These are phyloP conservation scores for Pyrenochaeta sp. DNA, from an alignment of 2,329 filamentous ascomycete genomes.

Conservation along the genomic window DNA sequence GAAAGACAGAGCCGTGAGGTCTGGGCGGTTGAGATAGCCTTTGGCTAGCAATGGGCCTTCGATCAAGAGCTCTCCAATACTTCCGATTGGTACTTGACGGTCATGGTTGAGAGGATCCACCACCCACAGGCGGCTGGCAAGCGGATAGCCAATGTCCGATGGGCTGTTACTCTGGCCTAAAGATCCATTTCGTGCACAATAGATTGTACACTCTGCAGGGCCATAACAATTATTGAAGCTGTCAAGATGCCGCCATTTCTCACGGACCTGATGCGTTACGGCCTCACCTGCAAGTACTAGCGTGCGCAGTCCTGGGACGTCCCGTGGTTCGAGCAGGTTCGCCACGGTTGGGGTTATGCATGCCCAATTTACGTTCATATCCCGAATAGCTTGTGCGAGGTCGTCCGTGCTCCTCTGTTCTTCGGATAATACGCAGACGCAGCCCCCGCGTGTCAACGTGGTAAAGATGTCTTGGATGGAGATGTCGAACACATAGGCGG, in stretches of 20 bases:
- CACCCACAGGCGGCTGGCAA: neutral
- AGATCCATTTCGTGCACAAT: neutral
- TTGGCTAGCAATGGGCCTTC: slow-evolving; percentile 9
- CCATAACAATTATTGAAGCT: neutral
- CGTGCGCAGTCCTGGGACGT: neutral
- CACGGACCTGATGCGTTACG: neutral
- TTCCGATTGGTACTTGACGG: slow-evolving; percentile 4
- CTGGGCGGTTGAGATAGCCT: slow-evolving; percentile 10
- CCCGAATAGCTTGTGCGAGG: too few relatives aligned
- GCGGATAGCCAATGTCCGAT: neutral
- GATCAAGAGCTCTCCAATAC: slow-evolving; percentile 6
- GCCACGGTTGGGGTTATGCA: too few relatives aligned
- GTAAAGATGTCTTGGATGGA: too few relatives aligned
- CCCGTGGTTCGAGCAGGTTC: neutral
- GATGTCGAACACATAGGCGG: too few relatives aligned
- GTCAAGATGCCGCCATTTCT: neutral
- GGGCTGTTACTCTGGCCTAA: neutral
- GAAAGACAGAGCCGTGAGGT: slow-evolving; percentile 6
- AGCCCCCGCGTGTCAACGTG: too few relatives aligned
- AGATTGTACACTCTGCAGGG: neutral
- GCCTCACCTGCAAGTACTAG: neutral
- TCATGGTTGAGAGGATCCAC: slow-evolving; percentile 10
- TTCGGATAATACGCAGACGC: too few relatives aligned
- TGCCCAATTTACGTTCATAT: too few relatives aligned
- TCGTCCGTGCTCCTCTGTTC: too few relatives aligned